Conservation (phyloP, 495 filamentous ascomycete genomes). For the Amorphotheca resinae region DNA sequence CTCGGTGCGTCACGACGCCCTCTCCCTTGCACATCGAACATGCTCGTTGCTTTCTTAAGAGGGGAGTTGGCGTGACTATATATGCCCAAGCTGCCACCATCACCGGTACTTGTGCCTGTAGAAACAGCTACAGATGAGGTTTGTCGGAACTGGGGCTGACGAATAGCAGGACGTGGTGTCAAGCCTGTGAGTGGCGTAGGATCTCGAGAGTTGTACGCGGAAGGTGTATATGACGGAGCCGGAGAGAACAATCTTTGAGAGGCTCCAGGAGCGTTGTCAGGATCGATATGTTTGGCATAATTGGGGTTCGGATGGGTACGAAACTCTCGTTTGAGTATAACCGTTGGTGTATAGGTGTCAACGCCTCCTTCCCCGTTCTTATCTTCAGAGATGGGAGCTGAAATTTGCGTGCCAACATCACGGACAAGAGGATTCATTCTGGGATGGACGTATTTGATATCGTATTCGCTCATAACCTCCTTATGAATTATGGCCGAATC, state of each 20-base stretch:
- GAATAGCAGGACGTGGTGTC: constrained; percentile 28
- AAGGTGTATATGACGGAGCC: constrained; percentile 5
- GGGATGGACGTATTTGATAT: constrained; percentile 89
- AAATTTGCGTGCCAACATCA: constrained; percentile 69
- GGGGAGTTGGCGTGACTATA: constrained; percentile 74
- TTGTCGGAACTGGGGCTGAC: constrained; percentile 44
- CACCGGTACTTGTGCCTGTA: constrained; percentile 21
- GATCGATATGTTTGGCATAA: constrained; percentile 68
- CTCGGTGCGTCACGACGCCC: constrained; percentile 26
- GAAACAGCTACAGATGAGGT: constrained; percentile 19
- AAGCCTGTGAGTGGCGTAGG: constrained; percentile 11
- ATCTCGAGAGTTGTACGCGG: constrained; percentile 14
- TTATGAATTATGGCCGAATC: constrained; percentile 75
- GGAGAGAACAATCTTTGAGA: constrained; percentile 5
- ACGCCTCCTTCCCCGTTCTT: constrained; percentile 26
- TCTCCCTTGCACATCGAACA: constrained; percentile 28
- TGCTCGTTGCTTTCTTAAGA: constrained; percentile 48
- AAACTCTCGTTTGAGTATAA: constrained; percentile 70
- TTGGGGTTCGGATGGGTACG: constrained; percentile 78
- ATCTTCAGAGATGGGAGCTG: constrained; percentile 14
- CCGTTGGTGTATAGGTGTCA: constrained; percentile 57
- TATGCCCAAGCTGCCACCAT: constrained; percentile 71
- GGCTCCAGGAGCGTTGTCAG: constrained; percentile 34
- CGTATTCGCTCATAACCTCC: constrained; percentile 90
- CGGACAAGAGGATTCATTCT: constrained; percentile 67